phyloP scores from a whole-genome alignment of 768 basidiomycete species.

The Phanerodontia chrysosporium region DNA sequence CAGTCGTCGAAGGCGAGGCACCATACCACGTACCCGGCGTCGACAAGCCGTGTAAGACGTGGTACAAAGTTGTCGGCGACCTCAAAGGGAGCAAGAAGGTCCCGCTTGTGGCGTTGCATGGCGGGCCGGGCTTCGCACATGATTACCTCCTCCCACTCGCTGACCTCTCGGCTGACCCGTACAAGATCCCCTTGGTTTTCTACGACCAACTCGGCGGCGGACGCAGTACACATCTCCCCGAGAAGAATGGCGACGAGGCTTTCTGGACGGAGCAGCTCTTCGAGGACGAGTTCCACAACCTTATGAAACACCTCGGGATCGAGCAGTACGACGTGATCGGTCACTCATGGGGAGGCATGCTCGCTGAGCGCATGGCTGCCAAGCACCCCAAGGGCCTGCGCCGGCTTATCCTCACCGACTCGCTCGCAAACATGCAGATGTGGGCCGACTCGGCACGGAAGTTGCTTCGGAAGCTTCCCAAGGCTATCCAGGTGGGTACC shows the following conservation, averaged over 20 bases:
- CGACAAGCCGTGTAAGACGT: slow-evolving; percentile 34
- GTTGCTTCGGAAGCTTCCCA: slow-evolving; percentile 34
- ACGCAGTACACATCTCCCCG: slow-evolving; percentile 38
- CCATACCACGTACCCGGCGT: slow-evolving; percentile 15
- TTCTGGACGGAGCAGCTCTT: slow-evolving; percentile 50
- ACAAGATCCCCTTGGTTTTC: slow-evolving; percentile 39
- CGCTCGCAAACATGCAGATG: slow-evolving; percentile 39
- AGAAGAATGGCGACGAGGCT: slow-evolving; percentile 24
- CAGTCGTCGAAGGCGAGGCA: not conserved
- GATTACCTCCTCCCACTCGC: slow-evolving; percentile 36
- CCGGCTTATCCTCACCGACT: slow-evolving; percentile 39
- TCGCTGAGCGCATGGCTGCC: slow-evolving; percentile 38
- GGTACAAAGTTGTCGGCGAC: slow-evolving; percentile 42
- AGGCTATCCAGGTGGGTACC: slow-evolving; percentile 24
- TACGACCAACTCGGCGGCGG: slow-evolving; percentile 50
- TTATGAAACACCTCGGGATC: slow-evolving; percentile 40
- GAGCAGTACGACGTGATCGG: slow-evolving; percentile 42
- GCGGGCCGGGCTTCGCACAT: slow-evolving; percentile 42
- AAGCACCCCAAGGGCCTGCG: slow-evolving; percentile 45
- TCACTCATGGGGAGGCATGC: slow-evolving; percentile 58
- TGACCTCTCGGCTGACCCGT: slow-evolving; percentile 26
- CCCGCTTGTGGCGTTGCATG: slow-evolving; percentile 42
- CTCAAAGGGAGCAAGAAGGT: slow-evolving; percentile 23
- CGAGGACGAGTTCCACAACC: slow-evolving; percentile 48
- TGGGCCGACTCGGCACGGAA: slow-evolving; percentile 31